Percentiles rank a stretch among this genome's conserved stretches.
These are phyloP conservation scores for Curvularia spicifera DNA, from an alignment of 2,329 filamentous ascomycete species.

Conservation along the genomic window DNA sequence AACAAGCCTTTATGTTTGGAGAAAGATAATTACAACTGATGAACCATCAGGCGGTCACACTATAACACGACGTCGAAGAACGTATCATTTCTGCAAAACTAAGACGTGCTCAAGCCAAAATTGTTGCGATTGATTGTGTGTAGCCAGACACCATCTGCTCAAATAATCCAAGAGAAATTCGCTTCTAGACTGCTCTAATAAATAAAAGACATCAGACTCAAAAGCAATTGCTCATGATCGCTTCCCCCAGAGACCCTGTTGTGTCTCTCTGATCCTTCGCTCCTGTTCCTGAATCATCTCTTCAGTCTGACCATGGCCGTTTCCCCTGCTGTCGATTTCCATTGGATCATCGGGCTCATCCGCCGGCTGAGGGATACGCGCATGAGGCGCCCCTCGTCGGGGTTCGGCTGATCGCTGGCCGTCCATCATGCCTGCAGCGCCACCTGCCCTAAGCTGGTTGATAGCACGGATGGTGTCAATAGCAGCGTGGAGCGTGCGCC, in stretches of 20 bases:
- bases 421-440: conserved; percentile 66
- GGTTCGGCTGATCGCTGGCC: conserved; percentile 65
- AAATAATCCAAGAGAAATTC: not conserved
- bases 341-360: conserved; percentile 50
- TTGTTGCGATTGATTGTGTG: not conserved
- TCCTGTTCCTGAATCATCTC: conserved; percentile 68
- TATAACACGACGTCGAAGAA: not conserved
- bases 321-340: conserved; percentile 61
- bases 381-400: conserved; percentile 40
- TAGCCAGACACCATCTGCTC: conserved; percentile 15
- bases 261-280: conserved; percentile 64
- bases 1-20: not conserved
- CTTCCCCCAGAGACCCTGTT: conserved; percentile 62
- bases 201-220: not conserved
- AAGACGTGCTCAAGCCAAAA: not conserved
- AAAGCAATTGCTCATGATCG: conserved; percentile 20
- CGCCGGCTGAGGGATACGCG: conserved; percentile 45
- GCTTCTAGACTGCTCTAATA: conserved; percentile 5
- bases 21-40: not conserved
- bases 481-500: conserved; percentile 69
- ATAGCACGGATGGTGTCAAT: conserved; percentile 73
- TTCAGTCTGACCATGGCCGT: conserved; percentile 67
- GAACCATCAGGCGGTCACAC: not conserved
- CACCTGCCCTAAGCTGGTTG: conserved; percentile 69
- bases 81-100: not conserved